Evolutionary conservation across 805 yeast species (phyloP).

Genomic region (Metschnikowia henanensis): DNA sequence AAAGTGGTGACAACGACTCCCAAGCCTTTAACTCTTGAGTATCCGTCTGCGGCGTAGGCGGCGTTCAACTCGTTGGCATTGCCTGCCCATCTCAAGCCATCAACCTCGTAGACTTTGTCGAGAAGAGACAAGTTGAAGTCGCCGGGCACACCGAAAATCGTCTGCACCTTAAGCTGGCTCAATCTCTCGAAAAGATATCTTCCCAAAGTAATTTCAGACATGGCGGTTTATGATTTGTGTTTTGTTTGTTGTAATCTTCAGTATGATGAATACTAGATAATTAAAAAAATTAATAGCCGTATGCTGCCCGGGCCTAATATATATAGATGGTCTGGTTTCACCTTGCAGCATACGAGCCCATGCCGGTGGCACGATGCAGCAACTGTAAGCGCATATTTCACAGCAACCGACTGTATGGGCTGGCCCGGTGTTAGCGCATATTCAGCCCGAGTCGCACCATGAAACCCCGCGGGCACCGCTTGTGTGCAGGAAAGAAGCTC

Average conservation of each 20-base stretch:
- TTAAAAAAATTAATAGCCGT: background rate
- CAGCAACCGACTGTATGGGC: slow-evolving; percentile 9
- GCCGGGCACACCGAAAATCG: slow-evolving; percentile 81
- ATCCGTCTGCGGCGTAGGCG: slow-evolving; percentile 87
- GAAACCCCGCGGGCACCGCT: too few relatives aligned
- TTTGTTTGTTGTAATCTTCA: background rate
- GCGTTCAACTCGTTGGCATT: slow-evolving; percentile 90
- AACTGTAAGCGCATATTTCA: slow-evolving; percentile 12
- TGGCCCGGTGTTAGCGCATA: slow-evolving; percentile 8
- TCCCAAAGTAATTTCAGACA: slow-evolving; percentile 62
- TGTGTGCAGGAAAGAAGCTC: slow-evolving; percentile 9
- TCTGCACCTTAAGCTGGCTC: slow-evolving; percentile 65
- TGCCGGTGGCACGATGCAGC: slow-evolving; percentile 4
- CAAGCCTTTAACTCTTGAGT: slow-evolving; percentile 77
- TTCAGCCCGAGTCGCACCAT: background rate
- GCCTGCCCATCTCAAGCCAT: slow-evolving; percentile 84
- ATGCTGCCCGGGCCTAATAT: background rate
- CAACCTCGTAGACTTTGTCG: slow-evolving; percentile 73
- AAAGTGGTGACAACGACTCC: slow-evolving; percentile 79
- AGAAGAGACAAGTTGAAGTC: slow-evolving; percentile 74
- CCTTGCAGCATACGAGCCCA: background rate
- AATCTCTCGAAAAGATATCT: slow-evolving; percentile 77
- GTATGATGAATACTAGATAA: slow-evolving; percentile 4
- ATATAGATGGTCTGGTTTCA: background rate
- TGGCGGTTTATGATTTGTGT: slow-evolving; percentile 8